A percentile compares a stretch with the other conserved stretches of the same genome.
These are phyloP conservation scores for Talaromyces sp. DNA, from an alignment of 2,329 filamentous ascomycete genomes.

Conservation along the genomic window DNA sequence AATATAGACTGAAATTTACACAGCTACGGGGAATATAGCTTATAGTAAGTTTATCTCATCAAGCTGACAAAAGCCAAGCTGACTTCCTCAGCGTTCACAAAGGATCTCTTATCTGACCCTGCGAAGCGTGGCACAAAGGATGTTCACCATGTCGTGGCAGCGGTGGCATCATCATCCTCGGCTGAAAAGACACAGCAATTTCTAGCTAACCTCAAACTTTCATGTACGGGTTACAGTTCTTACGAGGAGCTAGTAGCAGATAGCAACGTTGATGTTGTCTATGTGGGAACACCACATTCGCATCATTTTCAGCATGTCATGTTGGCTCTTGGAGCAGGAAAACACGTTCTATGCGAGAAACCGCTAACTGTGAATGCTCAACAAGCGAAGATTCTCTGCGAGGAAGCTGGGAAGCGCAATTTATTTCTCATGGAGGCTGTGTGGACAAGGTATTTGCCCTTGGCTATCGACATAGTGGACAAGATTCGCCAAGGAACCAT, in stretches of 20 bases:
- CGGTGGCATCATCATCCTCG: conserved; percentile 73
- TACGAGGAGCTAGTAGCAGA: conserved; percentile 78
- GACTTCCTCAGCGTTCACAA: not conserved
- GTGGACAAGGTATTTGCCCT: conserved; percentile 83
- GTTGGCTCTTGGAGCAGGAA: conserved; percentile 75
- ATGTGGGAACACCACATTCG: conserved; percentile 84
- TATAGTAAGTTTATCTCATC: not conserved
- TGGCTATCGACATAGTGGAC: conserved; percentile 63
- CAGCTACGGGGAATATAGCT: conserved; percentile 3
- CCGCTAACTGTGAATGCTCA: conserved; percentile 77
- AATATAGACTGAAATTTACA: not conserved
- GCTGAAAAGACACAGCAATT: conserved; percentile 65
- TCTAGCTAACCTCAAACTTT: conserved; percentile 63
- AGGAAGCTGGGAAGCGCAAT: conserved; percentile 66
- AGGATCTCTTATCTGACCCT: conserved; percentile 70
- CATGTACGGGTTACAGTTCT: conserved; percentile 68
- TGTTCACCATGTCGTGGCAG: conserved; percentile 69
- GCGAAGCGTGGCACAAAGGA: conserved; percentile 62
- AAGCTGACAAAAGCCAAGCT: not conserved
- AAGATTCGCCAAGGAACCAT: conserved; percentile 56
- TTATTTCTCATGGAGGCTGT: conserved; percentile 81
- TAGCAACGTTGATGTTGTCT: conserved; percentile 74
- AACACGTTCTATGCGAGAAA: conserved; percentile 88
- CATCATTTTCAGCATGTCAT: conserved; percentile 89
- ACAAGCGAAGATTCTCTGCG: conserved; percentile 67